A percentile compares a stretch with the other conserved stretches of the same genome.
These are phyloP conservation scores for Aspergillus melleus DNA, from an alignment of 2,329 filamentous ascomycete genomes.

Conservation along the genomic window DNA sequence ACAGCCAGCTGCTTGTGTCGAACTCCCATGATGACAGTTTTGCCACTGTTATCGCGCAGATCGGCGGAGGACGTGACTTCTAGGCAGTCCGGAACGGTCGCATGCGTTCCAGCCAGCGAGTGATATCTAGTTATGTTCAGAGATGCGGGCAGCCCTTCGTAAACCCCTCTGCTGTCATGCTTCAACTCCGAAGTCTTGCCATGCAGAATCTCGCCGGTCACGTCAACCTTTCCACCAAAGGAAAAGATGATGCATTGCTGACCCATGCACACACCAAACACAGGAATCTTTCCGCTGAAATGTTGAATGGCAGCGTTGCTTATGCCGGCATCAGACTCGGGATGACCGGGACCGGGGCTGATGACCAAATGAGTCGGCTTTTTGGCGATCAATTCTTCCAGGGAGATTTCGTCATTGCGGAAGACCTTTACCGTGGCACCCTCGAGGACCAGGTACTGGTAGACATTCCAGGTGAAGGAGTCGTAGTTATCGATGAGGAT, in stretches of 20 bases:
- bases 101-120: conserved; percentile 87
- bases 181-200: conserved; percentile 91
- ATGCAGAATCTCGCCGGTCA: conserved; percentile 93
- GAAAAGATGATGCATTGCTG: conserved; percentile 97
- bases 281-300: conserved; percentile 91
- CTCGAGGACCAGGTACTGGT: conserved; percentile 96
- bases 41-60: conserved; percentile 66
- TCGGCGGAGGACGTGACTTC: conserved; percentile 90
- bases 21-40: conserved; percentile 93
- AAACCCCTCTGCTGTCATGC: conserved; percentile 91
- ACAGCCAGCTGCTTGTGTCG: conserved; percentile 86
- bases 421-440: conserved; percentile 87
- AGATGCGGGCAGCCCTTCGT: conserved; percentile 73
- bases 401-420: conserved; percentile 85
- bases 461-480: conserved; percentile 99
- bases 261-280: conserved; percentile 98
- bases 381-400: conserved; percentile 78
- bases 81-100: conserved; percentile 79
- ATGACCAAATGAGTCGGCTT: conserved; percentile 92
- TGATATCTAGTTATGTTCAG: conserved; percentile 94
- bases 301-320: conserved; percentile 88
- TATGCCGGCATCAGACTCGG: conserved; percentile 84
- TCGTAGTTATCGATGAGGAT: conserved; percentile 99
- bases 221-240: conserved; percentile 87
- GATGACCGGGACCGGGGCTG: conserved; percentile 93